Evolutionary conservation across 1,284 basidiomycete species (phyloP).

Genomic region (Puccinia novopanici): DNA sequence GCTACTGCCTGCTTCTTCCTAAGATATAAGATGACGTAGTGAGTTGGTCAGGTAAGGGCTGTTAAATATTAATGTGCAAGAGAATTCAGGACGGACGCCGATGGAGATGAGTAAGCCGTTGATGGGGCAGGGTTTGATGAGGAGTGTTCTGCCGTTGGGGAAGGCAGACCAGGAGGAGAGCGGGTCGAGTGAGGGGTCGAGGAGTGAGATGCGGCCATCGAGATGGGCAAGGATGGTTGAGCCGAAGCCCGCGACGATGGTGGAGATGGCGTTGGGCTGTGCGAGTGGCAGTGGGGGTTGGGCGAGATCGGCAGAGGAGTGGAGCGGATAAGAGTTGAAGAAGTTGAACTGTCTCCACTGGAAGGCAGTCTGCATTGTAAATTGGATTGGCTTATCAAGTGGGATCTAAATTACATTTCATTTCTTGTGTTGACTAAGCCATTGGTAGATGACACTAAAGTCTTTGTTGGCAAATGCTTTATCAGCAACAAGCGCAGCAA

Average conservation of each 20-base stretch:
- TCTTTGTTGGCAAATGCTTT: slow-evolving; percentile 4
- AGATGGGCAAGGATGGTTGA: slow-evolving; percentile 76
- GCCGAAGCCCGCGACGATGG: slow-evolving; percentile 66
- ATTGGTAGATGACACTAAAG: slow-evolving; percentile 49
- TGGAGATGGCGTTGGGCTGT: slow-evolving; percentile 73
- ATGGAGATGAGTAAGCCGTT: slow-evolving; percentile 77
- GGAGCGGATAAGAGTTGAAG: slow-evolving; percentile 73
- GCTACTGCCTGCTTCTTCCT: slow-evolving; percentile 78
- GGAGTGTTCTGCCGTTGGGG: slow-evolving; percentile 63
- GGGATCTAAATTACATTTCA: too few relatives aligned
- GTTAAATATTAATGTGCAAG: too few relatives aligned
- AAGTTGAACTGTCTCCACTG: slow-evolving; percentile 62
- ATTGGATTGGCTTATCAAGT: not conserved
- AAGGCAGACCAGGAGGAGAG: slow-evolving; percentile 57
- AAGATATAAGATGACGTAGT: too few relatives aligned
- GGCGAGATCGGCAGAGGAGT: slow-evolving; percentile 74
- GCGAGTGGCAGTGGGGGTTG: slow-evolving; percentile 75
- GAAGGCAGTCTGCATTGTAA: not conserved
- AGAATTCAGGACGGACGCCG: slow-evolving; percentile 66
- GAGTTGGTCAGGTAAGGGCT: too few relatives aligned
- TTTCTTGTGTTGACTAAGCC: slow-evolving; percentile 28
- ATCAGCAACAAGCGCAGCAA: not conserved
- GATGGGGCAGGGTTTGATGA: slow-evolving; percentile 80
- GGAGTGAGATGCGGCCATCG: slow-evolving; percentile 73
- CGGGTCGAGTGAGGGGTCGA: slow-evolving; percentile 74